A percentile compares a stretch with the other conserved stretches of the same genome.
phyloP scores from a whole-genome alignment of 306 rosid species.

The Gastrolobium villosum region DNA sequence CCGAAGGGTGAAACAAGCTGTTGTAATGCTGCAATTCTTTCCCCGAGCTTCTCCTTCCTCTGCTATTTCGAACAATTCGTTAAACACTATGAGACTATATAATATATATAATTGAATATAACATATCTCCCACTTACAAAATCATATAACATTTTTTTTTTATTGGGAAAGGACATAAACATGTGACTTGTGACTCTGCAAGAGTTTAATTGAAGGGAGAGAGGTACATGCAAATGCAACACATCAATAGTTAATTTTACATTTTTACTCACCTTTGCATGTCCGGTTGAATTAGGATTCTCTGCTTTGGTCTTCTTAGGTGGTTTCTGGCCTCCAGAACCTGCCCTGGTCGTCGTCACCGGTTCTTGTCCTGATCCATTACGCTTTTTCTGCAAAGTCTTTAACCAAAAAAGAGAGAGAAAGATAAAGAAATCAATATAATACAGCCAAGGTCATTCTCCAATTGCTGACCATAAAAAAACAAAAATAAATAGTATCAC shows the following conservation, averaged over 20 bases:
- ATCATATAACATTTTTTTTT: background rate
- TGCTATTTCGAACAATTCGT: slow-evolving; percentile 36
- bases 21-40: slow-evolving; percentile 80
- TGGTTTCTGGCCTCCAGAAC: slow-evolving; percentile 50
- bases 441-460: background rate
- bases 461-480: background rate
- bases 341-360: slow-evolving; percentile 5
- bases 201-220: slow-evolving; percentile 20
- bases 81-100: background rate
- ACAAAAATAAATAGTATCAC: background rate
- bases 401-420: background rate
- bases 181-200: background rate
- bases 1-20: slow-evolving; percentile 98
- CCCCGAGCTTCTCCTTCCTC: slow-evolving; percentile 91
- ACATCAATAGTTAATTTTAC: slow-evolving; percentile 19
- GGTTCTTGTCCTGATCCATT: slow-evolving; percentile 60
- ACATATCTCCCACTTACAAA: background rate
- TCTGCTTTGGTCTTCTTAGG: slow-evolving; percentile 67
- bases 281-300: slow-evolving; percentile 53
- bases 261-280: slow-evolving; percentile 67
- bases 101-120: background rate
- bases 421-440: background rate
- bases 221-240: slow-evolving; percentile 54
- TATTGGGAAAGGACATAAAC: slow-evolving; percentile 26
- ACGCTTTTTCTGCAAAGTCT: slow-evolving; percentile 65